Percentiles rank a stretch among this genome's conserved stretches.
These are phyloP conservation scores for Aegilops speltoides DNA, from an alignment of 176 grass and related monocot genomes.

Conservation along the genomic window DNA sequence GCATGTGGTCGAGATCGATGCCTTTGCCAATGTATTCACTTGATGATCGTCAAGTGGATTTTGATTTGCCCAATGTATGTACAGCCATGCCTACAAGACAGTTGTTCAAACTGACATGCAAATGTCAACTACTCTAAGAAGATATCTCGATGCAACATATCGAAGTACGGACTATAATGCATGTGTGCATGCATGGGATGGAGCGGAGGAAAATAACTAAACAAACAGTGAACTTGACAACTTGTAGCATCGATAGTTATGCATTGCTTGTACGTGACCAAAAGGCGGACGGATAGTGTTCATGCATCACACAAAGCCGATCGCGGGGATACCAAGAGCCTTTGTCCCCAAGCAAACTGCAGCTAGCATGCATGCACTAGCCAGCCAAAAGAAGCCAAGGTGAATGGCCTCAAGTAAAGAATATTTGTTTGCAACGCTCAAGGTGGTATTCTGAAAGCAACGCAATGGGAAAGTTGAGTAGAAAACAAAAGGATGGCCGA, in stretches of 20 bases:
- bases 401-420: constrained; percentile 35
- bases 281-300: not conserved
- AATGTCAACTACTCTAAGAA: not conserved
- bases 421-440: constrained; percentile 13
- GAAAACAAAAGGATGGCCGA: constrained; percentile 10
- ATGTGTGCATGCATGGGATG: not conserved
- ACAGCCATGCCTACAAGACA: not conserved
- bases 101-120: not conserved
- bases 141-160: not conserved
- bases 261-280: constrained; percentile 20
- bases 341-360: constrained; percentile 41
- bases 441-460: constrained; percentile 28
- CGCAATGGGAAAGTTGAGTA: constrained; percentile 16
- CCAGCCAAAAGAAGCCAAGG: constrained; percentile 4
- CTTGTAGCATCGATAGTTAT: not conserved
- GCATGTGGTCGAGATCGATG: not conserved
- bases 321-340: not conserved
- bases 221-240: not conserved
- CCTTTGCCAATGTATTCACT: not conserved
- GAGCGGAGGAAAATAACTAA: not conserved
- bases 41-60: not conserved
- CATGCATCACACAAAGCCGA: not conserved
- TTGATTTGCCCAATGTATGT: not conserved
- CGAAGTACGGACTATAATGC: not conserved
- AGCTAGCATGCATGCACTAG: not conserved